Percentiles rank a stretch among this genome's conserved stretches.
Conservation (phyloP, 495 filamentous ascomycete genomes). For the Rhypophila decipiens region DNA sequence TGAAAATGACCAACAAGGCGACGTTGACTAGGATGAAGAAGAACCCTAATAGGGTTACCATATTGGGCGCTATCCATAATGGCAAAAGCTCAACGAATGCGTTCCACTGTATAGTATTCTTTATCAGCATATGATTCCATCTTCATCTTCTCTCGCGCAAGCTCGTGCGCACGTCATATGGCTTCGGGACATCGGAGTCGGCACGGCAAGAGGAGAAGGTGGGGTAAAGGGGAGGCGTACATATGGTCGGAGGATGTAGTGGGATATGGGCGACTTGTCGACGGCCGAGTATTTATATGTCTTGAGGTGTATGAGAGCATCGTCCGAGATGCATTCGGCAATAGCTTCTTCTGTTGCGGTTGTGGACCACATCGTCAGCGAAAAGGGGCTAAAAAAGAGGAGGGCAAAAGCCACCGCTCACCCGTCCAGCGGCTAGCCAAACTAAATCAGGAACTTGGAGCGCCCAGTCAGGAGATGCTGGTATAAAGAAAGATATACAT, state of each 20-base stretch:
- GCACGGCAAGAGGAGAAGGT: not conserved
- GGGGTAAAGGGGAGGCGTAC: slow-evolving; percentile 49
- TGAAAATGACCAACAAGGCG: slow-evolving; percentile 65
- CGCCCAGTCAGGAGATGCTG: not conserved
- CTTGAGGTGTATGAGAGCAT: slow-evolving; percentile 73
- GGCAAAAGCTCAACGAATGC: slow-evolving; percentile 88
- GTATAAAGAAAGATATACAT: no score
- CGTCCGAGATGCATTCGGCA: slow-evolving; percentile 53
- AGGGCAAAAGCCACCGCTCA: not conserved
- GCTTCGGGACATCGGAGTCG: not conserved
- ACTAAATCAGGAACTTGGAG: not conserved
- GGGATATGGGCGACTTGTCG: slow-evolving; percentile 91
- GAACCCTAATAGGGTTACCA: slow-evolving; percentile 94
- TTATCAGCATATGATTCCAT: slow-evolving; percentile 8
- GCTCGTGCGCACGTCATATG: no score
- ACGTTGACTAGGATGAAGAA: slow-evolving; percentile 88
- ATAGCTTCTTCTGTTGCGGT: slow-evolving; percentile 38
- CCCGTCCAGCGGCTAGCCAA: no score
- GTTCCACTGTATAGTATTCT: slow-evolving; percentile 67
- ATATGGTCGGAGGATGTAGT: slow-evolving; percentile 90
- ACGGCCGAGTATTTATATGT: slow-evolving; percentile 95
- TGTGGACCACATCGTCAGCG: no score
- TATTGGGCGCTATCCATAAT: slow-evolving; percentile 94
- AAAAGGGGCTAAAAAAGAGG: not conserved
- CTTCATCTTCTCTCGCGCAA: not conserved